Evolutionary conservation across 495 filamentous ascomycete genomes (phyloP).

Genomic region (Terfezia claveryi): DNA sequence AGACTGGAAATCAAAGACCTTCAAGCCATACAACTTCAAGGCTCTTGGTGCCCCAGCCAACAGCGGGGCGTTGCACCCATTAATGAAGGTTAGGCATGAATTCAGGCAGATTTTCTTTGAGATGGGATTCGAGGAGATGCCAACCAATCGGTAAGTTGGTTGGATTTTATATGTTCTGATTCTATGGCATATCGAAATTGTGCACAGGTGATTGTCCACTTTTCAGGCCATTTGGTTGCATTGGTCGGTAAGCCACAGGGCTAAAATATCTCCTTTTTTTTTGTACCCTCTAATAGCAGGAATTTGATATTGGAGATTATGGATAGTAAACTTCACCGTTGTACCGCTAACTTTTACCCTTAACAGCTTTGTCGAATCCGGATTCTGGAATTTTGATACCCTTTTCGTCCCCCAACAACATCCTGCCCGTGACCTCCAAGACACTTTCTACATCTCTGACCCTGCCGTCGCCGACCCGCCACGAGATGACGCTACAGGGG

Average conservation of each 20-base stretch:
- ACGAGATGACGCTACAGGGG: conserved; percentile 35
- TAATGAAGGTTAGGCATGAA: conserved; percentile 84
- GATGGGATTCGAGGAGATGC: conserved; percentile 71
- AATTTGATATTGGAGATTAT: too few relatives aligned
- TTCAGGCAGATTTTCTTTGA: conserved; percentile 97
- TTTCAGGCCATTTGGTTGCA: too few relatives aligned
- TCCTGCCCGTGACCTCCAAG: conserved; percentile 84
- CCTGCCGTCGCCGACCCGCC: conserved; percentile 57
- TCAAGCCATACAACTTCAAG: conserved; percentile 97
- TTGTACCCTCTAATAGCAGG: too few relatives aligned
- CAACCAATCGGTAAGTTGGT: conserved; percentile 34
- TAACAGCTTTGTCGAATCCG: conserved; percentile 65
- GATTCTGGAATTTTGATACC: conserved; percentile 97
- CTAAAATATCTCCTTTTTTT: too few relatives aligned
- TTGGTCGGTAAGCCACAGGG: too few relatives aligned
- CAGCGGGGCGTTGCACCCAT: conserved; percentile 73
- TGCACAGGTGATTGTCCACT: too few relatives aligned
- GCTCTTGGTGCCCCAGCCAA: conserved; percentile 58
- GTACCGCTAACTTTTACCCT: too few relatives aligned
- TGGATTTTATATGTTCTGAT: too few relatives aligned
- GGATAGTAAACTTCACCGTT: too few relatives aligned
- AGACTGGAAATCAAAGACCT: conserved; percentile 60
- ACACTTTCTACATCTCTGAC: conserved; percentile 95
- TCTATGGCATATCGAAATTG: too few relatives aligned
- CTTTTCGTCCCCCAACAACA: conserved; percentile 97